Conservation (phyloP, 257 asterid genomes). For the Solanum boliviense region DNA sequence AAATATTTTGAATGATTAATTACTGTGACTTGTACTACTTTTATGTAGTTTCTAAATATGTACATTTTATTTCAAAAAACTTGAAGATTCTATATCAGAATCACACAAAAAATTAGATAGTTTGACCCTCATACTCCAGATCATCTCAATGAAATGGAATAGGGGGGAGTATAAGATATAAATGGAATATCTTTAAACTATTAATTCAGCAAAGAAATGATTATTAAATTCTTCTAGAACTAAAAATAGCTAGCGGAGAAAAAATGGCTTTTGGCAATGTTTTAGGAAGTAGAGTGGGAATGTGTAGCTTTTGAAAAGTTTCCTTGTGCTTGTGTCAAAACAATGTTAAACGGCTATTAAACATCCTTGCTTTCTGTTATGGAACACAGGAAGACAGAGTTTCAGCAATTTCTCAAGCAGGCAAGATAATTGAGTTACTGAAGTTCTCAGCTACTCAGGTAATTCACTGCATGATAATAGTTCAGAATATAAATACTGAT, state of each 20-base stretch:
- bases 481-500: neutral
- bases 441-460: constrained; percentile 91
- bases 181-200: neutral
- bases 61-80: neutral
- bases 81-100: neutral
- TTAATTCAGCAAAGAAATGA: neutral
- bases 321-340: neutral
- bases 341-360: neutral
- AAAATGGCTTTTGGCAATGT: neutral
- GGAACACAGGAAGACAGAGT: constrained; percentile 67
- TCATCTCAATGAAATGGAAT: neutral
- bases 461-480: constrained; percentile 9
- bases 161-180: neutral
- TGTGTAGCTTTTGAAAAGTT: neutral
- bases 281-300: neutral
- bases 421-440: constrained; percentile 81
- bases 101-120: neutral
- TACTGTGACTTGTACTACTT: neutral
- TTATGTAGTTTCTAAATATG: neutral
- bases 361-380: constrained; percentile 8
- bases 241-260: neutral
- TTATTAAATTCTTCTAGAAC: neutral
- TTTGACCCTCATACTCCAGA: neutral
- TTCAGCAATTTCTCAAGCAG: constrained; percentile 76
- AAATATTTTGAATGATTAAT: neutral